These are phyloP conservation scores for Neurospora sp. DNA, from an alignment of 495 filamentous ascomycete genomes.

Conservation along the genomic window DNA sequence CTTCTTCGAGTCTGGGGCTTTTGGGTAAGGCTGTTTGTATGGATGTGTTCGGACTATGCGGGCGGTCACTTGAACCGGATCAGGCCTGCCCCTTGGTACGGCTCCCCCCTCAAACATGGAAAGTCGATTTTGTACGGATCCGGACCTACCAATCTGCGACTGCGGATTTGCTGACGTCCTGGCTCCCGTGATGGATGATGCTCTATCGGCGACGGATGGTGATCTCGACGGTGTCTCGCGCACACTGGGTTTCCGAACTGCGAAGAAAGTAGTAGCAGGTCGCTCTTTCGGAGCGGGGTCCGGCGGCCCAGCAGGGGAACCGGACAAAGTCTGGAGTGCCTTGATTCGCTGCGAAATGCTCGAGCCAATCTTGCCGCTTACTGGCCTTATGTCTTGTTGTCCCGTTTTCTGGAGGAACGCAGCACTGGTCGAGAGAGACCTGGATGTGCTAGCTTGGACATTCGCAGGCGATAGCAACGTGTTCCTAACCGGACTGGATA, in stretches of 20 bases:
- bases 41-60: constrained; percentile 57
- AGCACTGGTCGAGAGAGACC: constrained; percentile 39
- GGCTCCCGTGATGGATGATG: constrained; percentile 25
- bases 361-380: constrained; percentile 73
- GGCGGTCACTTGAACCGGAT: constrained; percentile 73
- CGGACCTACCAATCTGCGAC: constrained; percentile 29
- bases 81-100: constrained; percentile 37
- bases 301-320: constrained; percentile 19
- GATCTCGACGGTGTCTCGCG: constrained; percentile 31
- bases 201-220: constrained; percentile 35
- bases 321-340: constrained; percentile 68
- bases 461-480: constrained; percentile 31
- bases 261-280: constrained; percentile 40
- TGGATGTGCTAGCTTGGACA: constrained; percentile 23
- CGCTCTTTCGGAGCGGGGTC: constrained; percentile 17
- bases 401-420: constrained; percentile 38
- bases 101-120: constrained; percentile 37
- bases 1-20: constrained; percentile 29
- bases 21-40: constrained; percentile 29
- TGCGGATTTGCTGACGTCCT: constrained; percentile 28
- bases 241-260: constrained; percentile 36
- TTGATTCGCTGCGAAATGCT: constrained; percentile 88
- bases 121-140: constrained; percentile 36
- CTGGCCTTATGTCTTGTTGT: constrained; percentile 45
- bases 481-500: constrained; percentile 39